Conservation (phyloP, 768 basidiomycete species). For the Amanita pseudoporphyria region DNA sequence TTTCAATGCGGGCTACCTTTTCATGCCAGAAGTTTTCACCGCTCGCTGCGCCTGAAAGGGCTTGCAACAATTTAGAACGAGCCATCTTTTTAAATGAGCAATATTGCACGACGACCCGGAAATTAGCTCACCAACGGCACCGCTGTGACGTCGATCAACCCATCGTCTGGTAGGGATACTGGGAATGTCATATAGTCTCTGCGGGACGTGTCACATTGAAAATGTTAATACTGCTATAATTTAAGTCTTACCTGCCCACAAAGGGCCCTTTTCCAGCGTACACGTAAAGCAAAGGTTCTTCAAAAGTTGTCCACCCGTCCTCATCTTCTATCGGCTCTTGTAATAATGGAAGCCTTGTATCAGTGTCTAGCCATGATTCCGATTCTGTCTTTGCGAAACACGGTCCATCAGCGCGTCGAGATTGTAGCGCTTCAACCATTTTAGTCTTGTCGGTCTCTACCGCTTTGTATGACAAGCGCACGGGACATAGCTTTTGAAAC, state of each 20-base stretch:
- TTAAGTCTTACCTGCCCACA: slow-evolving; percentile 42
- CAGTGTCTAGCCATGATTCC: slow-evolving; percentile 6
- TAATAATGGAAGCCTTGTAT: slow-evolving; percentile 29
- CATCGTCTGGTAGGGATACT: slow-evolving; percentile 70
- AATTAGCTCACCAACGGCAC: slow-evolving; percentile 46
- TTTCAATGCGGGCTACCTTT: slow-evolving; percentile 26
- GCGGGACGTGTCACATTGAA: not conserved
- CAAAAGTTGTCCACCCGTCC: slow-evolving; percentile 64
- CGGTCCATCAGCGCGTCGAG: slow-evolving; percentile 22
- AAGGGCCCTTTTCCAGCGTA: slow-evolving; percentile 77
- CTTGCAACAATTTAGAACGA: slow-evolving; percentile 9
- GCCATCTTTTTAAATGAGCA: not conserved
- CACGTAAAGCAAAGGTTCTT: slow-evolving; percentile 58
- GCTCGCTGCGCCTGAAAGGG: slow-evolving; percentile 49
- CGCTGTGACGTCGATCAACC: slow-evolving; percentile 60
- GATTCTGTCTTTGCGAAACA: not conserved
- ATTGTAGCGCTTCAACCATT: slow-evolving; percentile 47
- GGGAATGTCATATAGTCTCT: slow-evolving; percentile 81
- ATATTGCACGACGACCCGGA: not conserved
- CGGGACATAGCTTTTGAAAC: slow-evolving; percentile 50
- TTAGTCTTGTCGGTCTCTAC: slow-evolving; percentile 58
- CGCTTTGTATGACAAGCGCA: slow-evolving; percentile 64
- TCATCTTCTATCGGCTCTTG: slow-evolving; percentile 30
- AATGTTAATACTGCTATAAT: not conserved
- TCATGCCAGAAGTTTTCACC: slow-evolving; percentile 57